These are phyloP conservation scores for Crithidia expoeki DNA, from an alignment of 208 protist genomes.

Conservation along the genomic window DNA sequence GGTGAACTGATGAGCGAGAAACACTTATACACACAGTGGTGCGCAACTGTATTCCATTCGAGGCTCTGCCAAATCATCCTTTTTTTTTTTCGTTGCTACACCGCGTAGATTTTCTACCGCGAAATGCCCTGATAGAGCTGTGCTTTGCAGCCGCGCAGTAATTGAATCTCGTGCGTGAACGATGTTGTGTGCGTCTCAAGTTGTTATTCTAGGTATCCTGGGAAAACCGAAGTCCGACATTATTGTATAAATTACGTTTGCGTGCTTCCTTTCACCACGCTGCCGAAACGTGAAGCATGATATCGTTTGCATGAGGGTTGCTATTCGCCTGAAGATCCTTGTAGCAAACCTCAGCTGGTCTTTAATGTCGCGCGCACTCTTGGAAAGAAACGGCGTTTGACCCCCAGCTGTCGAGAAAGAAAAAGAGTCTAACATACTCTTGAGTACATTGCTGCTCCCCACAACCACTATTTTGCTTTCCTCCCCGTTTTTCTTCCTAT, in stretches of 20 bases:
- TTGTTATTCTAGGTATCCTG: not conserved
- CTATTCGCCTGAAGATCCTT: too few species aligned
- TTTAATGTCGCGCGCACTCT: too few species aligned
- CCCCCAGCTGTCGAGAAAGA: too few species aligned
- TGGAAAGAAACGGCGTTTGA: too few species aligned
- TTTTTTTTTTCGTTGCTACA: not conserved
- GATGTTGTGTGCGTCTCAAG: not conserved
- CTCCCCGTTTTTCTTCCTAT: not conserved
- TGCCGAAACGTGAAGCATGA: not conserved
- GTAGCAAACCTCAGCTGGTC: too few species aligned
- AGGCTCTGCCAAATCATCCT: not conserved
- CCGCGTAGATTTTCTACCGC: not conserved
- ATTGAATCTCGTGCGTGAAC: not conserved
- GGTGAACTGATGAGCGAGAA: not conserved
- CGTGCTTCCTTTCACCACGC: not conserved
- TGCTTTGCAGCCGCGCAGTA: not conserved
- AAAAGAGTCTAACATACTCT: too few species aligned
- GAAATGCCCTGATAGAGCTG: not conserved
- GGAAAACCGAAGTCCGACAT: too few species aligned
- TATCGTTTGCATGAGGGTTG: too few species aligned
- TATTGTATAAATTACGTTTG: too few species aligned
- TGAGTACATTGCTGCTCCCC: too few species aligned
- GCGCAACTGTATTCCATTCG: constrained; percentile 1
- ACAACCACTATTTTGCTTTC: too few species aligned
- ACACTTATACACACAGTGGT: constrained; percentile 1